phyloP scores from a whole-genome alignment of 1,139 yeast genomes.

The Geotrichum klebahnii region DNA sequence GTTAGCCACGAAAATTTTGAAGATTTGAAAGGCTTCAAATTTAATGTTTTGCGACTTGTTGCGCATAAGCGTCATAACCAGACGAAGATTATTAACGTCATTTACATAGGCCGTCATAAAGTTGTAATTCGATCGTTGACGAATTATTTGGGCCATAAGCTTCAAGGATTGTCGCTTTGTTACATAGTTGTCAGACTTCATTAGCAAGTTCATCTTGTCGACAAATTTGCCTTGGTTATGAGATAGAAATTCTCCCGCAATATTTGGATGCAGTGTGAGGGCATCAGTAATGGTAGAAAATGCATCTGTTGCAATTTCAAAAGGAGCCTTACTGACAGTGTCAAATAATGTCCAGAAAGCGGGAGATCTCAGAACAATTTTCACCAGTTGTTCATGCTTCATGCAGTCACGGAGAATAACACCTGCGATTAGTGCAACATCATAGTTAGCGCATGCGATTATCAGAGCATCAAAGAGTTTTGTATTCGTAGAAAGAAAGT shows the following conservation, averaged over 20 bases:
- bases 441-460: constrained; percentile 66
- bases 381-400: constrained; percentile 68
- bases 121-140: constrained; percentile 64
- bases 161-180: constrained; percentile 88
- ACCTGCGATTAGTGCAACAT: constrained; percentile 71
- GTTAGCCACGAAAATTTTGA: constrained; percentile 88
- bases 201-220: constrained; percentile 57
- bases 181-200: constrained; percentile 77
- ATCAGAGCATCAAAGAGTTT: constrained; percentile 60
- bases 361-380: constrained; percentile 52
- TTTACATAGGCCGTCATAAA: constrained; percentile 76
- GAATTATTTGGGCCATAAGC: constrained; percentile 68
- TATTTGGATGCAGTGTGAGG: constrained; percentile 54
- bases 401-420: constrained; percentile 80
- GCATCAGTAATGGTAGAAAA: constrained; percentile 65
- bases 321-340: constrained; percentile 45
- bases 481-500: constrained; percentile 66
- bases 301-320: constrained; percentile 36
- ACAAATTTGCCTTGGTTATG: constrained; percentile 50
- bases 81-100: constrained; percentile 74
- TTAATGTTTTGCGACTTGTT: constrained; percentile 88
- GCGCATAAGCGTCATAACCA: constrained; percentile 78
- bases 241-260: constrained; percentile 64
- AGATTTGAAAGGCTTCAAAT: constrained; percentile 85
- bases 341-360: constrained; percentile 78